These are phyloP conservation scores for Kodamaea hsintzibuensis DNA, from an alignment of 805 yeast genomes.

Conservation along the genomic window DNA sequence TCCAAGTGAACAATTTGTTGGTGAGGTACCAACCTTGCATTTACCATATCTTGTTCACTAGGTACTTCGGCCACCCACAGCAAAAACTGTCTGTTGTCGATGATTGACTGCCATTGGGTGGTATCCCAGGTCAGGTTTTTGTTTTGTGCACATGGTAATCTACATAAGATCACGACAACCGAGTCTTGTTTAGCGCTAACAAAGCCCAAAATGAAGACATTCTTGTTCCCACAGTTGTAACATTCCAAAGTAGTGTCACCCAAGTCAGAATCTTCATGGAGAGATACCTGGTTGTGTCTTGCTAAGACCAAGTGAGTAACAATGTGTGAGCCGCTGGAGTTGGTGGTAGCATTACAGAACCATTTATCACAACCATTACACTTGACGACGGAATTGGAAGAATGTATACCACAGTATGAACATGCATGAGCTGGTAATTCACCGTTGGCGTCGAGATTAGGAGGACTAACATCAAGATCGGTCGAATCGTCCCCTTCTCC, in stretches of 20 bases:
- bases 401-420: slow-evolving; percentile 73
- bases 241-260: slow-evolving; percentile 91
- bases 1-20: slow-evolving; percentile 73
- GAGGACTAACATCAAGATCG: neutral
- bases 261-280: slow-evolving; percentile 77
- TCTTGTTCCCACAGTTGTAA: slow-evolving; percentile 82
- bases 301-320: slow-evolving; percentile 82
- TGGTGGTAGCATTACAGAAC: slow-evolving; percentile 81
- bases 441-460: neutral
- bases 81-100: slow-evolving; percentile 74
- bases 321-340: slow-evolving; percentile 69
- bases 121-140: slow-evolving; percentile 86
- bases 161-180: slow-evolving; percentile 82
- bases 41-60: slow-evolving; percentile 58
- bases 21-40: slow-evolving; percentile 56
- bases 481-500: neutral
- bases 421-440: slow-evolving; percentile 28
- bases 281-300: slow-evolving; percentile 68
- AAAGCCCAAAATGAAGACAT: slow-evolving; percentile 80
- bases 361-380: slow-evolving; percentile 79
- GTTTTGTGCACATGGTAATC: slow-evolving; percentile 82
- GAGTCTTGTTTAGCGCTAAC: slow-evolving; percentile 85
- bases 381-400: slow-evolving; percentile 65
- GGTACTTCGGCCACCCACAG: slow-evolving; percentile 82
- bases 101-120: slow-evolving; percentile 81